A percentile compares a stretch with the other conserved stretches of the same genome.
Evolutionary conservation across 257 asterid species (phyloP).

Genomic region (Catharanthus roseus): DNA sequence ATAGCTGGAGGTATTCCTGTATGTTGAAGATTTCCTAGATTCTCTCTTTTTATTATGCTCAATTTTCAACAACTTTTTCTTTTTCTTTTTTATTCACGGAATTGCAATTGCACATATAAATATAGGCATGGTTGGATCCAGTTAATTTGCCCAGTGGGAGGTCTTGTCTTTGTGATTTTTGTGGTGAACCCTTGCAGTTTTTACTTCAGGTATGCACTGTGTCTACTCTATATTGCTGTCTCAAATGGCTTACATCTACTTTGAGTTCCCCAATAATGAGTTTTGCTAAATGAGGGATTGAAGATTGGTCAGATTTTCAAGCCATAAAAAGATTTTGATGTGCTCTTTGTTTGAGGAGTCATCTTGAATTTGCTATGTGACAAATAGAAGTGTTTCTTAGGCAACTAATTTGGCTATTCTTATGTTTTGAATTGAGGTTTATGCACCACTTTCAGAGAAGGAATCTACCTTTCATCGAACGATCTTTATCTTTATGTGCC

Average conservation of each 20-base stretch:
- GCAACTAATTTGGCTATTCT: not conserved
- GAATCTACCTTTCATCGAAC: constrained; percentile 81
- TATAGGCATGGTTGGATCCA: constrained; percentile 94
- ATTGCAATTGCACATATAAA: constrained; percentile 14
- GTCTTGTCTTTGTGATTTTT: constrained; percentile 65
- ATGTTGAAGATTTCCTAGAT: constrained; percentile 16
- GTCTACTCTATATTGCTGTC: not conserved
- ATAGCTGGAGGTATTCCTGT: constrained; percentile 97
- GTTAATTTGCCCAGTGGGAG: constrained; percentile 58
- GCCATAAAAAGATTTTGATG: not conserved
- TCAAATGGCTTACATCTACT: not conserved
- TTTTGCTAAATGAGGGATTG: not conserved
- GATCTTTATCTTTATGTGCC: constrained; percentile 71
- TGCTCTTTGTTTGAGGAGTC: not conserved
- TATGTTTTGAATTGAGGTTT: constrained; percentile 41
- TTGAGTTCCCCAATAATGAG: not conserved
- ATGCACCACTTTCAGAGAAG: constrained; percentile 69
- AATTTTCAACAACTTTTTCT: not conserved
- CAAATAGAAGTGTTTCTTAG: not conserved
- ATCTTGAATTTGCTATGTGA: not conserved
- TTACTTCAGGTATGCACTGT: constrained; percentile 73
- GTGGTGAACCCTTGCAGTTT: constrained; percentile 86
- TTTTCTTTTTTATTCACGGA: constrained; percentile 7
- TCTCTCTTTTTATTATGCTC: not conserved
- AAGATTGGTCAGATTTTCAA: not conserved